These are phyloP conservation scores for Centaurea solstitialis DNA, from an alignment of 129 eudicot genomes.

Conservation along the genomic window DNA sequence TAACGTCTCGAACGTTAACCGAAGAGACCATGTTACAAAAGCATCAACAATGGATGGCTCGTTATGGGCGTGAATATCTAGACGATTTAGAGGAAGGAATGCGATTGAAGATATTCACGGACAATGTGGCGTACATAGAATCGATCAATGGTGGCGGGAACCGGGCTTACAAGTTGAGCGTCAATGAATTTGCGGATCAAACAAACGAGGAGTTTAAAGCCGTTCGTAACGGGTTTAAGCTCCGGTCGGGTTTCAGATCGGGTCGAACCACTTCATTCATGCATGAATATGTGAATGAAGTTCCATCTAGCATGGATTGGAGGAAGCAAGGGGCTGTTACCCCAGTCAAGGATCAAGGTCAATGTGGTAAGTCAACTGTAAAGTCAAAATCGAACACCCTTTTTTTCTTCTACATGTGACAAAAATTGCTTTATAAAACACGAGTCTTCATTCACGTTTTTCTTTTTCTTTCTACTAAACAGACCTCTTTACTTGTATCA, in stretches of 20 bases:
- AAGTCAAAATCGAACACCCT: background rate
- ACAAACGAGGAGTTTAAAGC: slow-evolving; percentile 47
- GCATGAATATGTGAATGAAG: slow-evolving; percentile 38
- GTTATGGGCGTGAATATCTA: slow-evolving; percentile 41
- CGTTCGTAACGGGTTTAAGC: slow-evolving; percentile 43
- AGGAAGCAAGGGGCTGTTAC: slow-evolving; percentile 48
- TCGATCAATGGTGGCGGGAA: slow-evolving; percentile 33
- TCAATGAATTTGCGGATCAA: slow-evolving; percentile 48
- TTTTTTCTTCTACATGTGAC: no score
- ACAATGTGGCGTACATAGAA: slow-evolving; percentile 36
- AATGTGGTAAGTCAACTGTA: slow-evolving; percentile 33
- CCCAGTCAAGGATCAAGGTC: slow-evolving; percentile 33
- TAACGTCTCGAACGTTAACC: slow-evolving; percentile 27
- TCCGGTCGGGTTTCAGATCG: background rate
- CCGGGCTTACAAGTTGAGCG: slow-evolving; percentile 30
- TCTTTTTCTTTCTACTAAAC: no score
- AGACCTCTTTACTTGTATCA: no score
- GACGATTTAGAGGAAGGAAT: slow-evolving; percentile 33
- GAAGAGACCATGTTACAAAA: slow-evolving; percentile 30
- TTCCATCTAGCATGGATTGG: slow-evolving; percentile 52
- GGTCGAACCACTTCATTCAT: slow-evolving; percentile 16
- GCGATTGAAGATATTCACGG: slow-evolving; percentile 33
- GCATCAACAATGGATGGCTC: slow-evolving; percentile 49
- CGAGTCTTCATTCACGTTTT: no score
- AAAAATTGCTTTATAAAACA: no score